Evolutionary conservation across 192 early-diverging fungal genomes (phyloP), one percentile per base, ranked within the genome.

Genomic region (Linnemannia exigua): DNA sequence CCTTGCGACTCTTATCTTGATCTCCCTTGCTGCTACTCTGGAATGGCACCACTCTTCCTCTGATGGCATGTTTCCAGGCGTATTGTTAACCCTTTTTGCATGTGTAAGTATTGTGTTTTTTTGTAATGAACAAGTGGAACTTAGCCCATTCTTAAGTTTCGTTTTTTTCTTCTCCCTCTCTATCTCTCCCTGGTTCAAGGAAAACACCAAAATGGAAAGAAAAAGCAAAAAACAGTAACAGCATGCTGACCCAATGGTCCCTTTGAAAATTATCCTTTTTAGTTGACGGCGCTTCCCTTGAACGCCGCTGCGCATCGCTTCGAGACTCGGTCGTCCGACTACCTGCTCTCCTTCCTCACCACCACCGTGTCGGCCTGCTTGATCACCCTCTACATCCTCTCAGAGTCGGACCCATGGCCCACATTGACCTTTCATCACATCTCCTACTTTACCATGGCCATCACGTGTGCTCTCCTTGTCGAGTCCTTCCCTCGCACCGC

Each of bases 271-370:
- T 25, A 0, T 17, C 67, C 37, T 61, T 51, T n/a, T 17, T 80
- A 86, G 84, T 2, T 52, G 22, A 80, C 63, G 12, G 84, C 78
- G 16, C 33, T 80, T 3, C 28, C 48, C 0, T 63, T 86, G 33
- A 86, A 86, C 63, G 28, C 47, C 9, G 31, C 67, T 5, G 84
- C 79, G 70, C 76, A 75, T 35, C 47, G 51, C 31, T 86, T 80
- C 50, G 68, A 72, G n/a, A 61, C 72, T 5, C 84, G 84, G 16
- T 86, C 84, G 5, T 86, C 84, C 8, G 70, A 86, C 25, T 74
- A 35, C 38, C 58, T 86, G 36, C 79, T 72, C 33, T 14, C 20
- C 19, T 80, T 54, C 51, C 79, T 79, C 15, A 14, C 67, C 16
- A 20, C 51, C 16, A 48, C 84, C 6, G 25, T 77, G 3, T 41